Conservation (phyloP, 495 filamentous ascomycete genomes). For the Friedmanniomyces endolithicus region DNA sequence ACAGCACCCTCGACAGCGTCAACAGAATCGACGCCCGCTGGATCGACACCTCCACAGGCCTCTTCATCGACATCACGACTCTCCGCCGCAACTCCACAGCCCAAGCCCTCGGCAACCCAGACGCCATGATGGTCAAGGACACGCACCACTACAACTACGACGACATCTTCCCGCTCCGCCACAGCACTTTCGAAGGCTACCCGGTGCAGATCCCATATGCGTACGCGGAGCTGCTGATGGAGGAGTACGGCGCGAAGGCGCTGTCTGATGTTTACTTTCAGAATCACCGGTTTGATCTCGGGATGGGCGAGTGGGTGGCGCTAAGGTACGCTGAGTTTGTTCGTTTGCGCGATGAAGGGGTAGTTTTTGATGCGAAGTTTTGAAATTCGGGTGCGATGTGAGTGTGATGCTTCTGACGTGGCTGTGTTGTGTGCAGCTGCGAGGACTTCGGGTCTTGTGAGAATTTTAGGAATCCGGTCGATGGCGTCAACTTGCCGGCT, state of each 20-base stretch:
- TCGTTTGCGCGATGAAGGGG: background rate
- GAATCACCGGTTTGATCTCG: slow-evolving; percentile 2
- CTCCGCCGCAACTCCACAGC: slow-evolving; percentile 36
- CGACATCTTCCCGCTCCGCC: slow-evolving; percentile 68
- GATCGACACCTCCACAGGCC: slow-evolving; percentile 48
- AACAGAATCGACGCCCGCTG: slow-evolving; percentile 52
- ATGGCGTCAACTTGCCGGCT: background rate
- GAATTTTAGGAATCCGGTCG: background rate
- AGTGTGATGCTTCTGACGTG: background rate
- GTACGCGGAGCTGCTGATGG: slow-evolving; percentile 57
- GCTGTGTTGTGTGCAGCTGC: background rate
- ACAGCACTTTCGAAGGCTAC: slow-evolving; percentile 65
- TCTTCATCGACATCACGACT: slow-evolving; percentile 54
- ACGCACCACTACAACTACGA: slow-evolving; percentile 42
- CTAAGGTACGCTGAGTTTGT: slow-evolving; percentile 4
- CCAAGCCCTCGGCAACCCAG: slow-evolving; percentile 27
- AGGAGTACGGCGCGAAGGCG: slow-evolving; percentile 60
- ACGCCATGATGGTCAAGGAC: slow-evolving; percentile 46
- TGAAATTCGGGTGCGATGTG: background rate
- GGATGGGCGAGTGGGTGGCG: background rate
- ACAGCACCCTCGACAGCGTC: slow-evolving; percentile 35
- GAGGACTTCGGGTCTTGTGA: background rate
- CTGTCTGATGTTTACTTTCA: slow-evolving; percentile 49
- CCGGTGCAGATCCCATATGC: slow-evolving; percentile 63
- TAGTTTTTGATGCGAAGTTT: background rate